These are phyloP conservation scores for Botrytis hyacinthi DNA, from an alignment of 2,329 filamentous ascomycete species.

Conservation along the genomic window DNA sequence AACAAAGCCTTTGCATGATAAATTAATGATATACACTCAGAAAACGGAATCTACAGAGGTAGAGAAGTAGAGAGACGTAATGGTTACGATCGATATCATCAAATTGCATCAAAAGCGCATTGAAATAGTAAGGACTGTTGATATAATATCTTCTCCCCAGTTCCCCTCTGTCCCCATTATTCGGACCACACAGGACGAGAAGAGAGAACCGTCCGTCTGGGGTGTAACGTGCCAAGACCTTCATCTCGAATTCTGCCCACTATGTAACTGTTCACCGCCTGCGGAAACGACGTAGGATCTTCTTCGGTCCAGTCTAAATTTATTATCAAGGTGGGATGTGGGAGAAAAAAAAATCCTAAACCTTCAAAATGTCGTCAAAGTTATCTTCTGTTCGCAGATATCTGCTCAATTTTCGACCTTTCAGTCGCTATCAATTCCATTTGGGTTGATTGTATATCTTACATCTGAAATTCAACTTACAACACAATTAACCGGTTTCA, in stretches of 20 bases:
- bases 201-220: neutral
- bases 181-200: neutral
- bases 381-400: slow-evolving; percentile 7
- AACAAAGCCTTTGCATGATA: neutral
- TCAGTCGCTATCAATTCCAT: neutral
- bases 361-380: slow-evolving; percentile 19
- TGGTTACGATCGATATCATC: too few relatives aligned
- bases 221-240: neutral
- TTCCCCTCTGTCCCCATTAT: neutral
- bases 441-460: neutral
- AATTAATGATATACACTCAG: neutral
- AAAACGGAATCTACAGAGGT: neutral
- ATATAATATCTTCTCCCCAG: neutral
- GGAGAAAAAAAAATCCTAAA: slow-evolving; percentile 18
- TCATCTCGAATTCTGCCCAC: neutral
- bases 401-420: neutral
- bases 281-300: neutral
- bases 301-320: neutral
- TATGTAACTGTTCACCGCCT: neutral
- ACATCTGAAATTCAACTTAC: neutral
- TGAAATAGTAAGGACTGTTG: neutral
- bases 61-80: neutral
- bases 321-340: slow-evolving; percentile 14
- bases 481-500: neutral
- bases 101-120: too few relatives aligned